Conservation (phyloP, 495 filamentous ascomycete species). For the Rhypophila decipiens region DNA sequence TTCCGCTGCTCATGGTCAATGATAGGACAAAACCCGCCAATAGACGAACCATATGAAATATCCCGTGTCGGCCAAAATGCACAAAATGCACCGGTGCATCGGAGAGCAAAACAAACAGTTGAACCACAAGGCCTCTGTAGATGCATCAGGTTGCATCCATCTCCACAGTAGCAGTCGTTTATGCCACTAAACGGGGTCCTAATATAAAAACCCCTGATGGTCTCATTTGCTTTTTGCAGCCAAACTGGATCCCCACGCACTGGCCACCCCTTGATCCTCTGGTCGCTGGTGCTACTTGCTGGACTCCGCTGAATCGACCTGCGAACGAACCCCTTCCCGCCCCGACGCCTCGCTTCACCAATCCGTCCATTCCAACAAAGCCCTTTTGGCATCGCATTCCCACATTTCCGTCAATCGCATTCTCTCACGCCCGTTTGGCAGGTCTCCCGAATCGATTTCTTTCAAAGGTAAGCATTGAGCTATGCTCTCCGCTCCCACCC, state of each 20-base stretch:
- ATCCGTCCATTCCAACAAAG: slow-evolving; percentile 16
- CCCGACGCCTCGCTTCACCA: slow-evolving; percentile 1
- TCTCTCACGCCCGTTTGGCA: not conserved
- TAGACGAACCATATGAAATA: too few relatives aligned
- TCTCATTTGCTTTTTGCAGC: slow-evolving; percentile 24
- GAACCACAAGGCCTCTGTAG: too few relatives aligned
- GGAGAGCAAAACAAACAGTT: too few relatives aligned
- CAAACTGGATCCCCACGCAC: slow-evolving; percentile 8
- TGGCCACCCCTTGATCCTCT: slow-evolving; percentile 11
- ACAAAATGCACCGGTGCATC: too few relatives aligned
- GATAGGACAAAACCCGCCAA: too few relatives aligned
- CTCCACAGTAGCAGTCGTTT: too few relatives aligned
- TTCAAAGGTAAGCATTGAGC: not conserved
- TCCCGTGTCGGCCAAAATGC: too few relatives aligned
- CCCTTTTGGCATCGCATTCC: not conserved
- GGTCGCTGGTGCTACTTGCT: not conserved
- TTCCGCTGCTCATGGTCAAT: too few relatives aligned
- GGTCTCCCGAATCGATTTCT: not conserved
- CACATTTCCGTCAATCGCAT: slow-evolving; percentile 7
- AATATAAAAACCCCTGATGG: slow-evolving; percentile 19
- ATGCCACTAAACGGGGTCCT: slow-evolving; percentile 15
- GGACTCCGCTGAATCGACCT: not conserved
- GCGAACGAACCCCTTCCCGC: not conserved
- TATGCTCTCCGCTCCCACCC: too few relatives aligned
- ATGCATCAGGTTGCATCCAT: too few relatives aligned